Conservation (phyloP, 805 yeast genomes). For the Cyberlindnera galapagoensis region DNA sequence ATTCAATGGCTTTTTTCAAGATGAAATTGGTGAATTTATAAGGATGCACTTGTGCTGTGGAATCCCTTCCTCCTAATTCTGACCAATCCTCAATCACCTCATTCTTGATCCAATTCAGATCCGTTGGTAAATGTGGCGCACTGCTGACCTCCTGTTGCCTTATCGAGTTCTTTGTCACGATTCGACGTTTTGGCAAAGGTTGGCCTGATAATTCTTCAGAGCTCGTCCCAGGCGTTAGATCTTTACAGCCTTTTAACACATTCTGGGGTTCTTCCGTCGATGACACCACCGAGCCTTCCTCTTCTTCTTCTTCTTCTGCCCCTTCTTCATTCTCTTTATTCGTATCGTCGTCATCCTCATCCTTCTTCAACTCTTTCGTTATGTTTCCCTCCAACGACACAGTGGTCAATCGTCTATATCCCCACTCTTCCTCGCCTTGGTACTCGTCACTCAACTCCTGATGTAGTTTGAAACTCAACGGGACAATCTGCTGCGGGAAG, state of each 20-base stretch:
- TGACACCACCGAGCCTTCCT: constrained; percentile 6
- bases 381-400: constrained; percentile 84
- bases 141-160: constrained; percentile 18
- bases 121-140: constrained; percentile 42
- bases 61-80: constrained; percentile 71
- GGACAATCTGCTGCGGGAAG: constrained; percentile 91
- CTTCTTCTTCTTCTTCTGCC: constrained; percentile 22
- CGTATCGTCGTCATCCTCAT: constrained; percentile 17
- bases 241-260: constrained; percentile 13
- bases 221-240: constrained; percentile 10
- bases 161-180: constrained; percentile 30
- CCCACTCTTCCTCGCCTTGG: constrained; percentile 88
- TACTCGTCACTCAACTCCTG: constrained; percentile 72
- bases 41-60: constrained; percentile 97
- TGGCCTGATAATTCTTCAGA: constrained; percentile 12
- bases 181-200: constrained; percentile 28
- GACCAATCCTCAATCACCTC: constrained; percentile 67
- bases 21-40: constrained; percentile 85
- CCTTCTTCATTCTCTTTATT: constrained; percentile 11
- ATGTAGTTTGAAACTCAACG: constrained; percentile 79
- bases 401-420: constrained; percentile 82
- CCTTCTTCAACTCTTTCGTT: constrained; percentile 21
- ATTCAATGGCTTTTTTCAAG: constrained; percentile 69
- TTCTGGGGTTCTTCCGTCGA: constrained; percentile 9
- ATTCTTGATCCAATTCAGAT: constrained; percentile 71